phyloP scores from a whole-genome alignment of 1,284 basidiomycete genomes.

The Peniophora sp. region DNA sequence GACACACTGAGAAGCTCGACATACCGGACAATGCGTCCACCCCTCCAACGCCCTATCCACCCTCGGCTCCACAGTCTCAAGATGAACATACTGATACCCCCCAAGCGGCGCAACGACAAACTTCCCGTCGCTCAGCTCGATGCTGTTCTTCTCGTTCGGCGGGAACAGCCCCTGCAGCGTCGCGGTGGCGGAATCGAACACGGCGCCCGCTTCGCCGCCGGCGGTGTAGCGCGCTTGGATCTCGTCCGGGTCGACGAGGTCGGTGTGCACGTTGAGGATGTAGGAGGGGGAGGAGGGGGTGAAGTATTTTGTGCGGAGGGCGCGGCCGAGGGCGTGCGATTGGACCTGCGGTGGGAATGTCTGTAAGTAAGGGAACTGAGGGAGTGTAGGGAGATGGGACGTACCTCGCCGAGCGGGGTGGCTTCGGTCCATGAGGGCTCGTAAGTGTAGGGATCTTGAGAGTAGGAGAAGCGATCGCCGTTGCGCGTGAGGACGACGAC shows the following conservation, averaged over 20 bases:
- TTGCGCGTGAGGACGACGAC: constrained; percentile 79
- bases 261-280: constrained; percentile 58
- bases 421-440: constrained; percentile 64
- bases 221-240: constrained; percentile 73
- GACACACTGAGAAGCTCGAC: constrained; percentile 12
- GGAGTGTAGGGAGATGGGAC: constrained; percentile 12
- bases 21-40: constrained; percentile 76
- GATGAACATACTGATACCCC: constrained; percentile 83
- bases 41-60: constrained; percentile 80
- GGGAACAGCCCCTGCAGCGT: constrained; percentile 77
- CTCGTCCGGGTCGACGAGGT: constrained; percentile 64
- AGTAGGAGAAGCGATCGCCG: constrained; percentile 68
- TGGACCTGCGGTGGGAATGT: constrained; percentile 39
- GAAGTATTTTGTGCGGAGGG: constrained; percentile 67
- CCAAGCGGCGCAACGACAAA: constrained; percentile 68
- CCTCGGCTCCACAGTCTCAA: constrained; percentile 76
- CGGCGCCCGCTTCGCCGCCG: constrained; percentile 76
- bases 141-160: constrained; percentile 60
- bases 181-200: constrained; percentile 76
- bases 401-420: constrained; percentile 76
- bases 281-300: constrained; percentile 51
- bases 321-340: constrained; percentile 62
- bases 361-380: background rate
- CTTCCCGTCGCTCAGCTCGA: constrained; percentile 71
- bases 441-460: constrained; percentile 69